Base-by-base conservation (phyloP, 75 land plant species). In the Chamaecyparis obtusa region DNA sequence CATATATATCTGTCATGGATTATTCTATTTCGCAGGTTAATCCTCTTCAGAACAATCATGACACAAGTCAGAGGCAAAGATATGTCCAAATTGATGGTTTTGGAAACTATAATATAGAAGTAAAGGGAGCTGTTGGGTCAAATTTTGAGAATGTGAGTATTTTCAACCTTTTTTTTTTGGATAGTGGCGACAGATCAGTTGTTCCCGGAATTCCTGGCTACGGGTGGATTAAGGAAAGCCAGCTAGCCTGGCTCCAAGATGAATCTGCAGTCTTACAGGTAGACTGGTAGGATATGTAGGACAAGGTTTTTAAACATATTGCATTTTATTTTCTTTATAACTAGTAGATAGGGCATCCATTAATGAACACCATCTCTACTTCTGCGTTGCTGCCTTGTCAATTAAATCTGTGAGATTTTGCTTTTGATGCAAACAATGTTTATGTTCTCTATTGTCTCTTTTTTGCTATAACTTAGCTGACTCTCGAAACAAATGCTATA, bases 151-250 rank as follows among this genome's bases (percentile, higher is more conserved):
- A 96, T 75, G 88, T 81, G 56, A 96, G 93, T 85, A 87, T 95
- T 64, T 87, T 98, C 85, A 94, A 95, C 88, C 93, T 96, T 48
- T 96, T 89, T 84, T 94, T 98, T 84, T 92, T 98, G 71, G 99
- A 98, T 60, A 95, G 99, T 89, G 99, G 99, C 13, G 99, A 98
- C 69, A 87, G 92, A 57, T 90, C 92, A 2, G 89, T 78, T 80
- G 93, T 95, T 78, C 83, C 83, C 83, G 93, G 93, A 10, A 37
- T 88, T 75, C 87, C 89, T 57, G 93, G 95, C 9, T 98, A 98
- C 88, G 99, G 94, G 30, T 98, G 96, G 96, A 95, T 98, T 77
- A 94, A 91, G 88, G 94, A 93, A 85, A 95, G 97, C 87, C 99
- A 98, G 87, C 94, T 92, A 43, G 54, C 35, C 41, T 98, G 99